These are phyloP conservation scores for Halenospora varia DNA, from an alignment of 495 filamentous ascomycete genomes.

Conservation along the genomic window DNA sequence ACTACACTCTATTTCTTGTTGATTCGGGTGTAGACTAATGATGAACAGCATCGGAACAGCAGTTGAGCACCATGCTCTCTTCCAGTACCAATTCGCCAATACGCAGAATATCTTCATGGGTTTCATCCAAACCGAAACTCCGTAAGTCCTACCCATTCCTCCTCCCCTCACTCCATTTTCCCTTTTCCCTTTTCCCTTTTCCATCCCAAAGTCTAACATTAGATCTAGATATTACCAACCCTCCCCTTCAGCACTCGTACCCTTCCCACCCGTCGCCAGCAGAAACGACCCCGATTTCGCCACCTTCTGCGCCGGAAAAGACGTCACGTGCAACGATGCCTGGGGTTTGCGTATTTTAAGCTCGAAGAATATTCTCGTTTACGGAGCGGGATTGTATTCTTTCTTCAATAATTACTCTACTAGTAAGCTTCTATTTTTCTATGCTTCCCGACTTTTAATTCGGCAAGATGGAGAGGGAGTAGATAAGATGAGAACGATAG, in stretches of 20 bases:
- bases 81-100: conserved; percentile 74
- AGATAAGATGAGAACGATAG: too few species aligned
- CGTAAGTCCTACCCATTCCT: conserved; percentile 34
- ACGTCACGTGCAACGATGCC: conserved; percentile 44
- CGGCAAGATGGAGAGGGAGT: too few species aligned
- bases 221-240: conserved; percentile 60
- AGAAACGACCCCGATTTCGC: conserved; percentile 57
- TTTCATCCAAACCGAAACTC: conserved; percentile 81
- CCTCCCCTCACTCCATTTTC: conserved; percentile 27
- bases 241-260: conserved; percentile 53
- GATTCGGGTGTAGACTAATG: conserved; percentile 41
- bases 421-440: conserved; percentile 19
- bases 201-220: too few species aligned
- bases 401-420: conserved; percentile 61
- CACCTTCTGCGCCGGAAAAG: conserved; percentile 38
- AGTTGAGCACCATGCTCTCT: conserved; percentile 73
- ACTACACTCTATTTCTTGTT: conserved; percentile 17
- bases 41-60: conserved; percentile 69
- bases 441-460: too few species aligned
- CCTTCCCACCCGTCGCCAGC: conserved; percentile 44
- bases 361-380: conserved; percentile 55
- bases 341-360: conserved; percentile 65
- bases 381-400: conserved; percentile 70
- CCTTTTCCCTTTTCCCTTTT: too few species aligned
- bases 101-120: conserved; percentile 63